These are phyloP conservation scores for Paraurostyla sp. DNA, from an alignment of 73 alveolate species.

Conservation along the genomic window DNA sequence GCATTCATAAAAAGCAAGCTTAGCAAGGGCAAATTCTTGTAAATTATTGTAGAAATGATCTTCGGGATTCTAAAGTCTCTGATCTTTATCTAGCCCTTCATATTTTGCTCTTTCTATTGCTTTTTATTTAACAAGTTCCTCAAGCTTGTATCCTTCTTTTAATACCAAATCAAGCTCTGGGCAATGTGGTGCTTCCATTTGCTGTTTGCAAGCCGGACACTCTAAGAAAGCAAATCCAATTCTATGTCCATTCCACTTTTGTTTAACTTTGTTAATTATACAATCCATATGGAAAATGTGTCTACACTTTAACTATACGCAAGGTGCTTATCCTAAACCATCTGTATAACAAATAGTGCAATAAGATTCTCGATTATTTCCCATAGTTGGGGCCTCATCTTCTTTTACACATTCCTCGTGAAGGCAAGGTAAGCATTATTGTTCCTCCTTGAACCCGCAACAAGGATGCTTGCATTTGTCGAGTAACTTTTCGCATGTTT, in stretches of 20 bases:
- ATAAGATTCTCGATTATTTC: conserved; percentile 62
- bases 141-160: conserved; percentile 52
- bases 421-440: conserved; percentile 79
- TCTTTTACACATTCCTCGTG: conserved; percentile 64
- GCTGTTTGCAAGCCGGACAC: neutral
- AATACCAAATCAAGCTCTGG: neutral
- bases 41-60: conserved; percentile 64
- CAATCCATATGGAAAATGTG: conserved; percentile 71
- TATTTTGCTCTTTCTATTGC: conserved; percentile 77
- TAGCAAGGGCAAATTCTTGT: conserved; percentile 81
- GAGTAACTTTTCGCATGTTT: conserved; percentile 71
- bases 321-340: too few relatives aligned
- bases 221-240: neutral
- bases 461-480: conserved; percentile 80
- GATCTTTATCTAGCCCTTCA: conserved; percentile 83
- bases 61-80: conserved; percentile 69
- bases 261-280: conserved; percentile 4
- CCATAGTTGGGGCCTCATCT: conserved; percentile 34
- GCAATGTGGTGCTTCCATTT: neutral
- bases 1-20: conserved; percentile 86
- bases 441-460: conserved; percentile 65
- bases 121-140: conserved; percentile 67
- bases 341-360: conserved; percentile 66
- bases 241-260: conserved; percentile 23
- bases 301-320: conserved; percentile 58